These are phyloP conservation scores for Pogostemon cablin DNA, from an alignment of 257 asterid species.

Conservation along the genomic window DNA sequence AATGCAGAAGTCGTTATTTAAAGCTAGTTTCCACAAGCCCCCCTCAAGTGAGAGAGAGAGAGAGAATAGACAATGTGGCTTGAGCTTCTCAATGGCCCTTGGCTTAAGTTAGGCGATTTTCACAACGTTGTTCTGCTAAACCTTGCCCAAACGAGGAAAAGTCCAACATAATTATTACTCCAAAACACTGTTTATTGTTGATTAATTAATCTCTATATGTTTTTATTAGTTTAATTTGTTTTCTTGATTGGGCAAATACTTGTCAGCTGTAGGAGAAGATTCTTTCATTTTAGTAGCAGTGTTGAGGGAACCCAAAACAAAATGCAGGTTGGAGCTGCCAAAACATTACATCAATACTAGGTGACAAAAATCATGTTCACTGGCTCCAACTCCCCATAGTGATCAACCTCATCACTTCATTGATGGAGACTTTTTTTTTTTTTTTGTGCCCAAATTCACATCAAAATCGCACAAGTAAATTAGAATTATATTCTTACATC, in stretches of 20 bases:
- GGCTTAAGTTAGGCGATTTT: slow-evolving; percentile 41
- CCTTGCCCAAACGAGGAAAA: slow-evolving; percentile 37
- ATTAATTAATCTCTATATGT: neutral
- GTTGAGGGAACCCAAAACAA: neutral
- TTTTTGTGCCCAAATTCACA: neutral
- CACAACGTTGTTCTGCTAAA: slow-evolving; percentile 14
- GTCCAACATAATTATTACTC: slow-evolving; percentile 35
- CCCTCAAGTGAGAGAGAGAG: slow-evolving; percentile 25
- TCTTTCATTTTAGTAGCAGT: neutral
- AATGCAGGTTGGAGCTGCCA: slow-evolving; percentile 12
- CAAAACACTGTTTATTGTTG: neutral
- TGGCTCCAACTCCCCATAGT: slow-evolving; percentile 27
- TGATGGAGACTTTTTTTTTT: slow-evolving; percentile 12
- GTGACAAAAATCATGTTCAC: slow-evolving; percentile 38
- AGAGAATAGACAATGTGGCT: slow-evolving; percentile 20
- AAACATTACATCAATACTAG: neutral
- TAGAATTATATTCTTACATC: neutral
- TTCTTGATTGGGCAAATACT: no score
- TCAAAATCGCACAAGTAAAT: neutral
- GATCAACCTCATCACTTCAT: neutral
- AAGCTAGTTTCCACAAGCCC: slow-evolving; percentile 19
- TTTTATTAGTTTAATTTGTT: neutral
- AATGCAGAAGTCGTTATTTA: neutral
- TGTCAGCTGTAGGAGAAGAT: neutral
- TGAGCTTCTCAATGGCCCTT: neutral